phyloP scores from a whole-genome alignment of 495 filamentous ascomycete genomes.

The Durotheca rogersii region DNA sequence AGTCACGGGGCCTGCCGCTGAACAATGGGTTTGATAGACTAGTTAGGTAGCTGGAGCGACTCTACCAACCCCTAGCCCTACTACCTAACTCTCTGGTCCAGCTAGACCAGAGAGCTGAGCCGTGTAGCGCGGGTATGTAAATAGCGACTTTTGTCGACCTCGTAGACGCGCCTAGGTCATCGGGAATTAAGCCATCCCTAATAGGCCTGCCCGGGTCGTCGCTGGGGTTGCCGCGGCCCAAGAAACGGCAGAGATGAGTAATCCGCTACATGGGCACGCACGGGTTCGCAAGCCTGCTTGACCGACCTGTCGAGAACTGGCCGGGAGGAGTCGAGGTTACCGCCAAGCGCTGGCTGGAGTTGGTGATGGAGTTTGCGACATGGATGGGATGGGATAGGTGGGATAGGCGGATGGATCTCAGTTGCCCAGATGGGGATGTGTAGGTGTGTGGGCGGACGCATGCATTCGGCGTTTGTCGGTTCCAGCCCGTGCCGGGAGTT shows the following conservation, averaged over 20 bases:
- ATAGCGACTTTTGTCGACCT: constrained; percentile 9
- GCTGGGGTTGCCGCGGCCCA: too few relatives aligned
- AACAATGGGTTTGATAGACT: neutral
- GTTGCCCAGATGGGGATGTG: too few relatives aligned
- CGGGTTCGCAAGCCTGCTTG: too few relatives aligned
- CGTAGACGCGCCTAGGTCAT: neutral
- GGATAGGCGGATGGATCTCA: too few relatives aligned
- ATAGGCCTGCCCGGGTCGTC: constrained; percentile 13
- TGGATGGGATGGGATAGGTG: too few relatives aligned
- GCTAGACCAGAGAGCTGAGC: neutral
- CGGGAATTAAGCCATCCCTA: constrained; percentile 9
- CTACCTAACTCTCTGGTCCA: too few relatives aligned
- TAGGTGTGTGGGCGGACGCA: too few relatives aligned
- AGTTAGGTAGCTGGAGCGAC: too few relatives aligned
- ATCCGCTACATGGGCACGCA: neutral
- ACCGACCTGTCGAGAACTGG: too few relatives aligned
- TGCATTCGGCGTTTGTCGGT: neutral
- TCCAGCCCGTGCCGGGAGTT: constrained; percentile 6
- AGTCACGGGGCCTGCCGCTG: neutral
- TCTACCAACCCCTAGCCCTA: too few relatives aligned
- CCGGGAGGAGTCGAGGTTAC: constrained; percentile 18
- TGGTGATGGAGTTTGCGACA: neutral
- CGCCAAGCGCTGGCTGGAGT: constrained; percentile 7
- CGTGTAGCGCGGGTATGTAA: neutral
- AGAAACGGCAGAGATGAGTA: constrained; percentile 2